phyloP scores from a whole-genome alignment of 1,284 basidiomycete genomes.

The Leucoagaricus sp. region DNA sequence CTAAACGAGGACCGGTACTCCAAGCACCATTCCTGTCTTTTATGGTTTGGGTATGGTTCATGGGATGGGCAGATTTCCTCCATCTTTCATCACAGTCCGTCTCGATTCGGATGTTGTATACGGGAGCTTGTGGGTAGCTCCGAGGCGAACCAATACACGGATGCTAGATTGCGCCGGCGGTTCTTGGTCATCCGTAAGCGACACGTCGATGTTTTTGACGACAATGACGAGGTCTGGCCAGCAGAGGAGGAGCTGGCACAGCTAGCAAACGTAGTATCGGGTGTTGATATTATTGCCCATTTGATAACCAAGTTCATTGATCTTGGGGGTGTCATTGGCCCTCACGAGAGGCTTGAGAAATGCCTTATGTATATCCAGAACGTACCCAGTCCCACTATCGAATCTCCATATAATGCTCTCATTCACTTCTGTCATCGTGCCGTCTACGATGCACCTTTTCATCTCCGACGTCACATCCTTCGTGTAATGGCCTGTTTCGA shows the following conservation, averaged over 20 bases:
- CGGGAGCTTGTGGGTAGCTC: not conserved
- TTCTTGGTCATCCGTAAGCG: not conserved
- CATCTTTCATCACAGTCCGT: not conserved
- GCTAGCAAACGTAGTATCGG: not conserved
- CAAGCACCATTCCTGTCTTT: not conserved
- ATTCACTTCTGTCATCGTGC: not conserved
- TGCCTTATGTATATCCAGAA: not conserved
- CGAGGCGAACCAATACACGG: not conserved
- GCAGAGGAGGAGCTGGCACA: not conserved
- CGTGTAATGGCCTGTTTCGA: not conserved
- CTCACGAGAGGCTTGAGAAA: not conserved
- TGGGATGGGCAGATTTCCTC: not conserved
- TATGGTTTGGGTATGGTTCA: not conserved
- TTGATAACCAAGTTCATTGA: not conserved
- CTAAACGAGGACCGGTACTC: not conserved
- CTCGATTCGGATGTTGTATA: not conserved
- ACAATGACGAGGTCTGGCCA: not conserved
- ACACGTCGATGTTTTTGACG: not conserved
- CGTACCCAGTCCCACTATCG: not conserved
- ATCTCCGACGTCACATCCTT: not conserved
- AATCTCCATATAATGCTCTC: not conserved
- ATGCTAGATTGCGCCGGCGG: not conserved
- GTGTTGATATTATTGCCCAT: not conserved
- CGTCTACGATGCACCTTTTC: not conserved
- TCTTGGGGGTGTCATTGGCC: not conserved